Percentiles rank a stretch among this genome's conserved stretches.
Conservation (phyloP, 768 basidiomycete species). For the Tylopilus intermedius region DNA sequence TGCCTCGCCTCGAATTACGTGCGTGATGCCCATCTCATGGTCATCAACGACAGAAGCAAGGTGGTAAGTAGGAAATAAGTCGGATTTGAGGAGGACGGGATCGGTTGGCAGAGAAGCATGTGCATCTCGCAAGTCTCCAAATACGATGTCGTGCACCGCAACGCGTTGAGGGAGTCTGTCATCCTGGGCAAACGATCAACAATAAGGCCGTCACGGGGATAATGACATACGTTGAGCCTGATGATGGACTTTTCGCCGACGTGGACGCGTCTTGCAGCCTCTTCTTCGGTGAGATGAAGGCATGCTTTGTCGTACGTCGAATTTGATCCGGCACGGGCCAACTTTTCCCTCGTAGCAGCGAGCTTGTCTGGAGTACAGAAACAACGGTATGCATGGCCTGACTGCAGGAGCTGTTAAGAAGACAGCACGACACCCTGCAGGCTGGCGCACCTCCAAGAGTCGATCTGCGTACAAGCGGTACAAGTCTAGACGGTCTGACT, state of each 20-base stretch:
- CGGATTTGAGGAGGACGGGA: constrained; percentile 87
- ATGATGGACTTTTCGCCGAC: constrained; percentile 78
- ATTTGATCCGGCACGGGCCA: constrained; percentile 70
- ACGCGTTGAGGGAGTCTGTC: constrained; percentile 49
- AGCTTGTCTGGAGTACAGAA: constrained; percentile 82
- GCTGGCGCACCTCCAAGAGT: constrained; percentile 62
- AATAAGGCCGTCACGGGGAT: neutral
- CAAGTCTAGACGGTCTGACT: constrained; percentile 87
- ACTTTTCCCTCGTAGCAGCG: constrained; percentile 57
- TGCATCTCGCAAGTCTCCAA: constrained; percentile 67
- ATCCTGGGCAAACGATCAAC: constrained; percentile 40
- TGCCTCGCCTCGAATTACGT: constrained; percentile 92
- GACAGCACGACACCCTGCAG: neutral
- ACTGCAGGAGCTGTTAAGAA: constrained; percentile 37
- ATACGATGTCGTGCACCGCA: constrained; percentile 64
- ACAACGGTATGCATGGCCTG: constrained; percentile 88
- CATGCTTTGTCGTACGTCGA: constrained; percentile 86
- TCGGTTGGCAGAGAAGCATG: constrained; percentile 81
- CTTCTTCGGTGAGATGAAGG: constrained; percentile 80
- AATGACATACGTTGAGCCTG: constrained; percentile 74
- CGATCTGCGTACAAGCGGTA: constrained; percentile 71
- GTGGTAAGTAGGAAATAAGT: constrained; percentile 93
- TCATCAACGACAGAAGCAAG: constrained; percentile 95
- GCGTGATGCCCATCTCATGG: constrained; percentile 91
- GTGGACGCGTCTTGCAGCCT: constrained; percentile 65